phyloP scores from a whole-genome alignment of 805 yeast genomes.

The Nakazawaea ambrosiae region DNA sequence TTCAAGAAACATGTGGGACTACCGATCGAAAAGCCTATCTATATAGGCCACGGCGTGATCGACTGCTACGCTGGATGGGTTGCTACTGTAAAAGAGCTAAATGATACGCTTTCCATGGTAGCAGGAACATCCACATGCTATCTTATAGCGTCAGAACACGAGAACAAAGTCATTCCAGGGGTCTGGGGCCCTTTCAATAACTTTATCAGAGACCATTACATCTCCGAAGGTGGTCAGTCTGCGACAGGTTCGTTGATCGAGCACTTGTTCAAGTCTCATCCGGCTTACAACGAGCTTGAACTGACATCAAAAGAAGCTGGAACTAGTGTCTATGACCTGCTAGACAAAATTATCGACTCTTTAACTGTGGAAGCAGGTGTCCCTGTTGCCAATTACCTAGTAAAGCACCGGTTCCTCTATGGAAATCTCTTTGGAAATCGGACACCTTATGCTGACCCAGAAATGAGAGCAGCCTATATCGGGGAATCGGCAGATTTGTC shows the following conservation, averaged over 20 bases:
- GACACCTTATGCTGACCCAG: constrained; percentile 45
- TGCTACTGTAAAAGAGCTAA: constrained; percentile 22
- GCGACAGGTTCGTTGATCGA: constrained; percentile 51
- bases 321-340: constrained; percentile 2
- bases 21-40: constrained; percentile 6
- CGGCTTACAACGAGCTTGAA: constrained; percentile 18
- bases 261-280: constrained; percentile 36
- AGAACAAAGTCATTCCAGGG: constrained; percentile 26
- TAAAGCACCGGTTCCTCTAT: constrained; percentile 33
- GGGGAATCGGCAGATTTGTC: constrained; percentile 37
- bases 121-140: constrained; percentile 63
- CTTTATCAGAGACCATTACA: constrained; percentile 22
- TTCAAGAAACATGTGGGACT: constrained; percentile 5
- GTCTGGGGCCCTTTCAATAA: constrained; percentile 56
- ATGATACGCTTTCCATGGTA: constrained; percentile 35
- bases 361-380: background rate
- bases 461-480: constrained; percentile 40
- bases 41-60: constrained; percentile 42
- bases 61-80: constrained; percentile 57
- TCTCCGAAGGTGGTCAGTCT: constrained; percentile 53
- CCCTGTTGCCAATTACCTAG: background rate
- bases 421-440: constrained; percentile 57
- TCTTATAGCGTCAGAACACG: constrained; percentile 22
- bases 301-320: constrained; percentile 7
- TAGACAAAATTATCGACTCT: constrained; percentile 4